Evolutionary conservation across 164 flowering plant species (phyloP), one percentile per base, ranked within the genome.

Genomic region (Stephania japonica): DNA sequence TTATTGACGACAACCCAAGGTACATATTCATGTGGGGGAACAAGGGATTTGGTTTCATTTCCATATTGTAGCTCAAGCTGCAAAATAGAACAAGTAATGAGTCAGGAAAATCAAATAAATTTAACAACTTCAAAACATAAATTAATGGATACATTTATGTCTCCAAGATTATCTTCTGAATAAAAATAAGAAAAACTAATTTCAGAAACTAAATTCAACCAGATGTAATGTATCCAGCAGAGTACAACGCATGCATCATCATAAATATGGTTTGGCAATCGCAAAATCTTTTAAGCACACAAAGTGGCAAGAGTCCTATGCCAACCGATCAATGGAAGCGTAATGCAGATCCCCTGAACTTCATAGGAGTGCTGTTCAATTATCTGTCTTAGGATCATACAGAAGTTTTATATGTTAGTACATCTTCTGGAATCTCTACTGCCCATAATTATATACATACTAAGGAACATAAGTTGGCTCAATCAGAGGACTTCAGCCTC

Each of bases 1-100:
- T 94, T 92, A 79, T 91, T 77, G 50, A 95, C 97, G 69, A 84
- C 84, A 21, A 95, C 96, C 99, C 99, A 95, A 5, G 99, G 99
- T 61, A 93, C 97, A 72, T 88, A 95, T 53, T 42, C 59, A 75
- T 93, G 98, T 77, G 97, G 95, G 76, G 99, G 99, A 67, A 80
- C 67, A 63, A 95, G 97, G 19, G 84, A 74, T 71, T 75, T 73
- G 12, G 98, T 95, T 67, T 87, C 87, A 6, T 79, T 85, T 68
- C 91, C 98, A 80, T 89, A 91, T 73, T 77, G 70, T 41, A 91
- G 80, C 68, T 89, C 91, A 84, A 95, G 94, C 99, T 93, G 92
- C 86, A 84, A 0, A 72, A 66, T 21, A 76, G 64, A 1, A 10
- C 18, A 21, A 66, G 21, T 1, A 5, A 25, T 7, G 50, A 19